phyloP scores from a whole-genome alignment of 2,329 filamentous ascomycete species.

The Hypoxylon sp. region DNA sequence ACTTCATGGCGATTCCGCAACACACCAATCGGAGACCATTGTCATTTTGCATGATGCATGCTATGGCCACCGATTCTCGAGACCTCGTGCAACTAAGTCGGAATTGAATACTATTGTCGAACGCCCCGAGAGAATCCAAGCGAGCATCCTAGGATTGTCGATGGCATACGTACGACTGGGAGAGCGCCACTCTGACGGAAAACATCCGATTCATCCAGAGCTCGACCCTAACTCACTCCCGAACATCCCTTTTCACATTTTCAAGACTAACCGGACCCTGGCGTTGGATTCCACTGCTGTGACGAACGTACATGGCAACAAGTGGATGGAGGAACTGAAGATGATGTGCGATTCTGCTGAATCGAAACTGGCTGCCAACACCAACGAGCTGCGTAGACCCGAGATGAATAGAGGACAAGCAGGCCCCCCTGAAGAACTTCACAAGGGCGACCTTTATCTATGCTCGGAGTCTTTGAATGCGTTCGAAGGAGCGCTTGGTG shows the following conservation, averaged over 20 bases:
- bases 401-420: conserved; percentile 70
- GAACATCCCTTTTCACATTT: conserved; percentile 84
- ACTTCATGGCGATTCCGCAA: conserved; percentile 65
- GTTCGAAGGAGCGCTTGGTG: conserved; percentile 91
- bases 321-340: conserved; percentile 94
- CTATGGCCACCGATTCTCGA: conserved; percentile 92
- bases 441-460: conserved; percentile 92
- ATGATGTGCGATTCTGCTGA: conserved; percentile 87
- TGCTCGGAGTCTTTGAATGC: conserved; percentile 88
- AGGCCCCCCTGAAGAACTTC: conserved; percentile 71
- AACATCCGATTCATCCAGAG: conserved; percentile 76
- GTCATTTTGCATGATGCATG: conserved; percentile 94
- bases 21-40: conserved; percentile 71
- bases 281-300: conserved; percentile 82
- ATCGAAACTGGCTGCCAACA: conserved; percentile 80
- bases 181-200: conserved; percentile 80
- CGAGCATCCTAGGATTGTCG: conserved; percentile 84
- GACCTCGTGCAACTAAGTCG: conserved; percentile 81
- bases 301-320: conserved; percentile 89
- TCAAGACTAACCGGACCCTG: conserved; percentile 81
- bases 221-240: conserved; percentile 69
- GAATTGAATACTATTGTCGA: conserved; percentile 89
- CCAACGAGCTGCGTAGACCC: conserved; percentile 82
- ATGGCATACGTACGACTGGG: conserved; percentile 93
- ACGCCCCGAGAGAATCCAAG: conserved; percentile 90